Conservation (phyloP, 2,329 filamentous ascomycete genomes). For the Neofusicoccum kwambonambiense region DNA sequence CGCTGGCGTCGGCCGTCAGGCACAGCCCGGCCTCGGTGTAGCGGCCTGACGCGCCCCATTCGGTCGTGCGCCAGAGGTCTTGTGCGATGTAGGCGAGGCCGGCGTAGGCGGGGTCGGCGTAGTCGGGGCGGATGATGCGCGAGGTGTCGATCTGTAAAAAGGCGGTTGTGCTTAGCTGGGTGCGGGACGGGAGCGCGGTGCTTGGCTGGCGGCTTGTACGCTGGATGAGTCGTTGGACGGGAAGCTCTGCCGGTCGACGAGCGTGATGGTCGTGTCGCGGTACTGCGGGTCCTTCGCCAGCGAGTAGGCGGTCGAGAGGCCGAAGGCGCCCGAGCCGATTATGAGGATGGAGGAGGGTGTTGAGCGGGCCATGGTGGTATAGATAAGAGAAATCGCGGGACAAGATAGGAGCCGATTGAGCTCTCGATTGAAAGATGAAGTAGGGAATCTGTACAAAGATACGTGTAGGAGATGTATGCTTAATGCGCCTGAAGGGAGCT, state of each 20-base stretch:
- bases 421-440: too few relatives aligned
- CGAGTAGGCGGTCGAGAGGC: conserved; percentile 66
- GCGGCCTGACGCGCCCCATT: conserved; percentile 61
- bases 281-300: conserved; percentile 61
- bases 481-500: too few relatives aligned
- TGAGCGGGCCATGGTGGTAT: conserved; percentile 18
- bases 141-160: conserved; percentile 53
- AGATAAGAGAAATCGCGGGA: not conserved
- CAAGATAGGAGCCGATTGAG: too few relatives aligned
- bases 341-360: conserved; percentile 48
- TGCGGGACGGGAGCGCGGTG: not conserved
- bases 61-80: conserved; percentile 61
- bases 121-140: conserved; percentile 70
- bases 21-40: conserved; percentile 71
- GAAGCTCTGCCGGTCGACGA: conserved; percentile 58
- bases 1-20: conserved; percentile 57
- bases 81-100: conserved; percentile 70
- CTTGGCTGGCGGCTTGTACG: conserved; percentile 31
- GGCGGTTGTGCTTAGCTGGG: not conserved
- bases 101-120: conserved; percentile 76
- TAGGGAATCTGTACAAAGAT: not conserved
- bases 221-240: conserved; percentile 60
- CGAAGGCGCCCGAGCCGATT: conserved; percentile 55
- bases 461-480: too few relatives aligned
- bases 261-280: conserved; percentile 53